These are phyloP conservation scores for Ruellia speciosa DNA, from an alignment of 305 asterid genomes.

Conservation along the genomic window DNA sequence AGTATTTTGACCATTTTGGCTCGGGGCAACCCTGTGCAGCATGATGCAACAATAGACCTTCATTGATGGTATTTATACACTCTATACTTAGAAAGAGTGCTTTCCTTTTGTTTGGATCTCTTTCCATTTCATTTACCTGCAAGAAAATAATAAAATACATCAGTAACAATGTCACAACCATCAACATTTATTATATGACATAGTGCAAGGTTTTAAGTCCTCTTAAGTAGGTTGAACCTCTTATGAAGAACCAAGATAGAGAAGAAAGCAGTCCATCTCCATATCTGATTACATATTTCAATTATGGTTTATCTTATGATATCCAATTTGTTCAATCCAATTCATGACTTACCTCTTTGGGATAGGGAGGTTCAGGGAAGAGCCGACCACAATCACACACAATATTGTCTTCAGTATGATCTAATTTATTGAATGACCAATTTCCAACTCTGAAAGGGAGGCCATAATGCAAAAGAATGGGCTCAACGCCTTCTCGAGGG, in stretches of 20 bases:
- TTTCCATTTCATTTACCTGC: slow-evolving; percentile 67
- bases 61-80: slow-evolving; percentile 74
- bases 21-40: slow-evolving; percentile 69
- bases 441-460: slow-evolving; percentile 78
- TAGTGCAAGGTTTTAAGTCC: too few relatives aligned
- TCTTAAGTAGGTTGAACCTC: too few relatives aligned
- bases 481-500: slow-evolving; percentile 79
- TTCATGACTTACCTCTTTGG: slow-evolving; percentile 52
- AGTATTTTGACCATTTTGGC: slow-evolving; percentile 75
- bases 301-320: too few relatives aligned
- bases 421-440: slow-evolving; percentile 84
- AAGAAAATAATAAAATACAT: slow-evolving; percentile 11
- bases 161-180: too few relatives aligned
- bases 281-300: too few relatives aligned
- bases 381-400: slow-evolving; percentile 85
- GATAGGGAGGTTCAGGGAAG: slow-evolving; percentile 95
- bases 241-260: too few relatives aligned
- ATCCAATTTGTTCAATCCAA: too few relatives aligned
- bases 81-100: slow-evolving; percentile 58
- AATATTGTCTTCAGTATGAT: slow-evolving; percentile 73
- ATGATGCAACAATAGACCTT: slow-evolving; percentile 79
- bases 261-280: too few relatives aligned
- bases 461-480: slow-evolving; percentile 92
- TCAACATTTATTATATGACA: too few relatives aligned
- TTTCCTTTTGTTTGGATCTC: slow-evolving; percentile 52